Conservation (phyloP, 345 rosid genomes). For the Schrenkiella parvula region DNA sequence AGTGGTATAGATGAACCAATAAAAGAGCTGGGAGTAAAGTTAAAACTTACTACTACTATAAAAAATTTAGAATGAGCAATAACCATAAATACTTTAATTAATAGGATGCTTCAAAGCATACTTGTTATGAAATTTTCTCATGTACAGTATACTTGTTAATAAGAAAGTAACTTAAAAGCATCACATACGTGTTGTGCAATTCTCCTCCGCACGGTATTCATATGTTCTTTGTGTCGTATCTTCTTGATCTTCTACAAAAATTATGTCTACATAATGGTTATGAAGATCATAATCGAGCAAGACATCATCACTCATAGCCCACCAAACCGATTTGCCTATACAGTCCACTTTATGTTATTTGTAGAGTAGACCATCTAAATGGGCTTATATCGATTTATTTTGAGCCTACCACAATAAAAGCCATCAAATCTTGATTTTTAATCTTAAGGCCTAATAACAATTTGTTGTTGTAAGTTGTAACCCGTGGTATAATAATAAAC, state of each 20-base stretch:
- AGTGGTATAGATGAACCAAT: background rate
- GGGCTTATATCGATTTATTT: too few relatives aligned
- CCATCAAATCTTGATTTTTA: background rate
- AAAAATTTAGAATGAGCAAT: background rate
- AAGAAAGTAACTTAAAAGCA: slow-evolving; percentile 24
- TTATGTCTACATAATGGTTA: background rate
- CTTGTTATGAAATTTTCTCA: slow-evolving; percentile 10
- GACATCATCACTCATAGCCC: background rate
- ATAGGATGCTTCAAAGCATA: slow-evolving; percentile 29
- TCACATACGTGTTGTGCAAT: slow-evolving; percentile 24
- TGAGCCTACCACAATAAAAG: background rate
- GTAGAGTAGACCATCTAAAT: too few relatives aligned
- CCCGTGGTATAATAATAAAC: too few relatives aligned
- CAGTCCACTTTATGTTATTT: too few relatives aligned
- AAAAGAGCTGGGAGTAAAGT: background rate
- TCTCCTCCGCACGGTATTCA: slow-evolving; percentile 23
- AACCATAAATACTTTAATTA: background rate
- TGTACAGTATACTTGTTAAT: slow-evolving; percentile 13
- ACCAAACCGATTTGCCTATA: too few relatives aligned
- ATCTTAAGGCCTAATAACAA: too few relatives aligned
- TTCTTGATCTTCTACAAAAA: slow-evolving; percentile 1
- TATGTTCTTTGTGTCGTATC: slow-evolving; percentile 22
- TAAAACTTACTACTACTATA: background rate
- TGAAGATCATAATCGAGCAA: background rate
- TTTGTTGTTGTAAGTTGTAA: too few relatives aligned